A percentile compares a stretch with the other conserved stretches of the same genome.
phyloP scores from a whole-genome alignment of 306 rosid species.

The Ziziphus jujuba region DNA sequence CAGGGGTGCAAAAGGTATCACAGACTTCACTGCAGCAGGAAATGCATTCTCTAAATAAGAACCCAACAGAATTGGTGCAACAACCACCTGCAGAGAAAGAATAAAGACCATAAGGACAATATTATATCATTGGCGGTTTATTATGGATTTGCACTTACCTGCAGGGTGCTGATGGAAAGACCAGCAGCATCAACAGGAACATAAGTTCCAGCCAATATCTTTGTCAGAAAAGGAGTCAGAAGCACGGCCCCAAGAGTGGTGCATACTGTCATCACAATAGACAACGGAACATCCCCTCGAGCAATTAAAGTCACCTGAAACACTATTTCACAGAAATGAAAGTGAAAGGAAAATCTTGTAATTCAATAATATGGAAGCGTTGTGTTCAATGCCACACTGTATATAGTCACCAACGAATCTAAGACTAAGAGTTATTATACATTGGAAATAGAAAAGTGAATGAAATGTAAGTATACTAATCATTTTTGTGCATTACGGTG shows the following conservation, averaged over 20 bases:
- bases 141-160: constrained; percentile 19
- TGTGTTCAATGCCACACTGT: background rate
- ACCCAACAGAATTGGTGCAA: constrained; percentile 42
- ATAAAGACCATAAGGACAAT: constrained; percentile 1
- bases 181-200: constrained; percentile 38
- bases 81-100: constrained; percentile 39
- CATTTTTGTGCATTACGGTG: no score
- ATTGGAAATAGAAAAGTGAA: no score
- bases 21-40: constrained; percentile 32
- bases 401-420: background rate
- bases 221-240: constrained; percentile 44
- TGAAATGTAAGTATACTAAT: no score
- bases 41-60: constrained; percentile 35
- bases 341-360: constrained; percentile 12
- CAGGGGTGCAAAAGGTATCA: constrained; percentile 40
- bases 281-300: constrained; percentile 49
- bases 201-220: constrained; percentile 37
- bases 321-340: constrained; percentile 21
- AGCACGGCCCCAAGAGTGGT: constrained; percentile 45
- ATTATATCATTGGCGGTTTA: constrained; percentile 1
- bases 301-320: constrained; percentile 54
- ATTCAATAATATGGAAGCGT: background rate
- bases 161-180: constrained; percentile 48
- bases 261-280: constrained; percentile 48
- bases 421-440: background rate